phyloP scores from a whole-genome alignment of 805 yeast species.

The Yamadazyma olivae region DNA sequence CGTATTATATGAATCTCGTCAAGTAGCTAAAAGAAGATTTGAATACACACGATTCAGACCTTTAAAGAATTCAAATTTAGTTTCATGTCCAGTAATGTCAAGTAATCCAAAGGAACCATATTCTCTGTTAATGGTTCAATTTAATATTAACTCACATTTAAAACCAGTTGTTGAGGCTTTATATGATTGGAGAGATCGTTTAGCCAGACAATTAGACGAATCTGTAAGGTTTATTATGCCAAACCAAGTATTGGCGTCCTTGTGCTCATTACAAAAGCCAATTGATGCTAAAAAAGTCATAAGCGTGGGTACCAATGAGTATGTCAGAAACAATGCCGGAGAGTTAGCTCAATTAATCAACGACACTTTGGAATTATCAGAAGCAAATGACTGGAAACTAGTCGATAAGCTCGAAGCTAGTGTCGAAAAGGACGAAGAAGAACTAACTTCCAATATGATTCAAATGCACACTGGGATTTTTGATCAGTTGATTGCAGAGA shows the following conservation, averaged over 20 bases:
- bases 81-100: constrained; percentile 46
- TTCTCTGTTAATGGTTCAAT: constrained; percentile 58
- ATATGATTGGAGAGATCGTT: constrained; percentile 77
- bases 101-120: constrained; percentile 61
- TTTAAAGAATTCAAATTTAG: constrained; percentile 20
- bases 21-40: constrained; percentile 76
- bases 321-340: constrained; percentile 55
- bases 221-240: constrained; percentile 82
- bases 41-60: constrained; percentile 74
- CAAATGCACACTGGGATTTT: constrained; percentile 7
- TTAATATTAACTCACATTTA: constrained; percentile 55
- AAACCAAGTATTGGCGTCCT: constrained; percentile 65
- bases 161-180: constrained; percentile 57
- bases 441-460: constrained; percentile 5
- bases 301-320: constrained; percentile 47
- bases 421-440: constrained; percentile 1
- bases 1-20: constrained; percentile 72
- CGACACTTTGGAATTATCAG: constrained; percentile 30
- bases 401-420: constrained; percentile 24
- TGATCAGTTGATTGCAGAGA: constrained; percentile 10
- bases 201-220: constrained; percentile 79
- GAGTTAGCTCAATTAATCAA: constrained; percentile 58
- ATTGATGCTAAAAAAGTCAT: constrained; percentile 54
- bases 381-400: constrained; percentile 34
- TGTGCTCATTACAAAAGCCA: constrained; percentile 55